Base-by-base conservation (phyloP, 73 alveolate species). In the Tetrahymena thermophila region DNA sequence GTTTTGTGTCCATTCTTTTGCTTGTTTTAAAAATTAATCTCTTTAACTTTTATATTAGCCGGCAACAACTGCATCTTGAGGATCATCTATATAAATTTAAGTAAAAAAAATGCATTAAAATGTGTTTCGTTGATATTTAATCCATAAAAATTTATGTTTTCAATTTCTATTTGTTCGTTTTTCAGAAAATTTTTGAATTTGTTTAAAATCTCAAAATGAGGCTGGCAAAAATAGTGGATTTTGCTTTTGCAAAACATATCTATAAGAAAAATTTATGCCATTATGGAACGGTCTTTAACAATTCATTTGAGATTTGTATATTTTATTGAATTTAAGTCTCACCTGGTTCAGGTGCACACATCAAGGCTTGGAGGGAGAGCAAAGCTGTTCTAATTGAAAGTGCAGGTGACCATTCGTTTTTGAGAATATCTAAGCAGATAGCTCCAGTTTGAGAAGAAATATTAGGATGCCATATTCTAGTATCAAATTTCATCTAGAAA, bases 61-160 rank as follows among this genome's bases (percentile, higher is more conserved):
- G 93, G 99, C 99, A 15, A 98, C 99, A n/a, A 96, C 99, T 43
- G 99, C 99, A 96, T 98, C 99, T 95, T 98, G 98, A 17, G 99
- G 99, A 56, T 98, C 99, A 97, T 98, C 99, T 97, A 94, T 40
- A 17, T 34, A 16, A 71, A 16, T 16, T 35, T 94, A 10, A 28
- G 40, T n/a, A n/a, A 34, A 40, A 57, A 57, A 44, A 71, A 28
- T n/a, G 2, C 35, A 23, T 71, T 71, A 23, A 31, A 4, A 23
- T 19, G 17, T 71, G 37, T 71, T 28, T 71, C n/a, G 13, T 4
- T 0, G 4, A 17, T 7, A 10, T 25, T 10, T 31, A 3, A 71
- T 71, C 31, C 11, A 1, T 14, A 4, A 4, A 71, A 71, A 71
- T 7, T 19, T 11, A 50, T 0, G 15, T 40, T 6, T 40, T 40